Evolutionary conservation across 2,329 filamentous ascomycete genomes (phyloP), one percentile per base, ranked within the genome.

Genomic region (Huntiella bhutanensis): DNA sequence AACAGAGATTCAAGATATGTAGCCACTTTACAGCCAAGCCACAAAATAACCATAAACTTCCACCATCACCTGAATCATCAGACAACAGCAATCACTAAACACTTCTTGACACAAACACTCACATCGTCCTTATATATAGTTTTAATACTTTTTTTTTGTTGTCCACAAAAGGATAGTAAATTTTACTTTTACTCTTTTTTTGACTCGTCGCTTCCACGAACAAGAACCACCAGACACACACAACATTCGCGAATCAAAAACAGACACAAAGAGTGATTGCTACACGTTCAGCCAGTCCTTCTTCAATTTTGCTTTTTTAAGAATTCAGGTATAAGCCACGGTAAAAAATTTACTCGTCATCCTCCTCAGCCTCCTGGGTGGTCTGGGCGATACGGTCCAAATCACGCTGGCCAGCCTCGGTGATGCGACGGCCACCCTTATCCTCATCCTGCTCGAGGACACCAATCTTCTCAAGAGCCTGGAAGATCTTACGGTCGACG

Each of bases 381-480:
- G 81, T 86, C 72, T 82, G 80, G 62, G 82, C 82, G 59, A 88
- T 87, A 71, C 77, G 88, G 75, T 96, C 91, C 76, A 98, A 77
- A 82, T 98, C 91, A 75, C 91, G 84, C 79, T 95, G 87, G 64
- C 91, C 91, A 62, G 79, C 78, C 76, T 96, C 86, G 61, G 91
- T 96, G 71, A 98, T 96, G 67, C 91, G 80, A 64, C 91, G 84
- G 62, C 91, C 91, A 69, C 91, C 91, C 78, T 94, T 94, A 57
- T 96, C 88, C 77, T 95, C 88, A 60, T 95, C 88, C 63, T 82
- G 73, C 81, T 98, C 91, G 53, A 98, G 73, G 59, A 98, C 87
- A 67, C 88, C 87, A 61, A 98, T 95, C 82, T 96, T 95, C 82
- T 95, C 91, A 51, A 98, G 82, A 53, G 87, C 74, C 77, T 98